Base-by-base conservation (phyloP, 768 basidiomycete species). In the Tylopilus rubrobrunneus region DNA sequence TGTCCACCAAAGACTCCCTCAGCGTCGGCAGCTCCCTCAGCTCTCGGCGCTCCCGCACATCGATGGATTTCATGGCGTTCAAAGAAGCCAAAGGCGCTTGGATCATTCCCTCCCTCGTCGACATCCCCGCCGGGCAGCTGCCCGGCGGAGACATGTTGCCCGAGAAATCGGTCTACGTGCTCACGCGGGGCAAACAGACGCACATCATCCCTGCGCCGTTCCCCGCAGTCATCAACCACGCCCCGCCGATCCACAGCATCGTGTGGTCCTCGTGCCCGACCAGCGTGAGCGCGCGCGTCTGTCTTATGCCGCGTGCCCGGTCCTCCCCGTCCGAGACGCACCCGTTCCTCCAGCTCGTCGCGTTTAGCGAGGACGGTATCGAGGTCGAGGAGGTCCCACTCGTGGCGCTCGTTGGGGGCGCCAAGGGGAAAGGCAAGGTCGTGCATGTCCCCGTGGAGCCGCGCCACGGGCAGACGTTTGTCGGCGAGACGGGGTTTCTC, bases 361-460 rank as follows among this genome's bases (percentile, higher is more conserved):
- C 81, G 17, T 80, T 92, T 48, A 77, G 83, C 23, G 84, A 86
- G 49, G 77, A 82, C 52, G 89, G 89, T 11, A 59, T 93, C 15
- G 90, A 93, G 64, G 79, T 84, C 3, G 83, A 86, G 56, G 91
- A 93, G 67, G 65, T 86, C 29, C 68, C 80, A 1, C 67, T 89
- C 11, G 67, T 78, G 10, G 76, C 77, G 51, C 66, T 89, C 43
- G 57, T 65, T 15, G 53, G 60, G 49, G 25, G 27, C 1, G 1
- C 29, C 7, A 53, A 48, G 17, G 47, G 46, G 9, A 55, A 55
- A 15, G 49, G 34, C 23, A 42, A 19, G 39, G 40, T 7, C 5
- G 23, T 14, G 1, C 75, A 74, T 6, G 75, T 73, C 53, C 65
- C 67, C 8, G 67, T 67, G 2, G 80, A 86, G 15, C 71, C 76